These are phyloP conservation scores for Croton laevigatus DNA, from an alignment of 441 rosid species.

Conservation along the genomic window DNA sequence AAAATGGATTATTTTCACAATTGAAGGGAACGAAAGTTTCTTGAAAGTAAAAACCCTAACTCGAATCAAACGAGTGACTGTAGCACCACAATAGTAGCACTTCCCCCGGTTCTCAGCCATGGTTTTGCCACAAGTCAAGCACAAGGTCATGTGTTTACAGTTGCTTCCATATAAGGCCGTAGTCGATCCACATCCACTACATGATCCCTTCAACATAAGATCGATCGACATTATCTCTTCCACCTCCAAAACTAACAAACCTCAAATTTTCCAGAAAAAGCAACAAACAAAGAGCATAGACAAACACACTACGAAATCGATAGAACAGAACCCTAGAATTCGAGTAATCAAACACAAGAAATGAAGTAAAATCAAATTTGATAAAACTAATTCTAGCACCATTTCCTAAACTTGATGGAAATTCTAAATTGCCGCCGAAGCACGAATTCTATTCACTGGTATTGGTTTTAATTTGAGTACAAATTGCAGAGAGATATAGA, in stretches of 20 bases:
- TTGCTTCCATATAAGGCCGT: conserved; percentile 69
- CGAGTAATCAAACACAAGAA: too few relatives aligned
- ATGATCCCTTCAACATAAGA: conserved; percentile 56
- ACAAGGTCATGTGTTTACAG: conserved; percentile 80
- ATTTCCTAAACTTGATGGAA: too few relatives aligned
- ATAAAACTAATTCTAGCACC: too few relatives aligned
- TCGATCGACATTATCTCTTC: conserved; percentile 51
- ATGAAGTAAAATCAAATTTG: too few relatives aligned
- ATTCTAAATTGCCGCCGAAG: too few relatives aligned
- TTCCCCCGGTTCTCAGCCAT: conserved; percentile 65
- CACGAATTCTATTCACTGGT: too few relatives aligned
- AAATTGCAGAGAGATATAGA: too few relatives aligned
- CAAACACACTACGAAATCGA: too few relatives aligned
- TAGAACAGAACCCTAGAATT: too few relatives aligned
- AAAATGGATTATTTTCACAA: not conserved
- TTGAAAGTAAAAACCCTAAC: conserved; percentile 29
- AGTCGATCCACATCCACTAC: conserved; percentile 63
- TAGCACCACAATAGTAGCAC: conserved; percentile 76
- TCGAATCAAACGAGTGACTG: conserved; percentile 74
- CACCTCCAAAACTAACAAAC: not conserved
- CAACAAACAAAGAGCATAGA: too few relatives aligned
- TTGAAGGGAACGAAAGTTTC: not conserved
- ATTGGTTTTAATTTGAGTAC: too few relatives aligned
- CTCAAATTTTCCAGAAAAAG: not conserved
- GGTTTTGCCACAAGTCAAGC: conserved; percentile 68